Percentiles rank a stretch among this genome's conserved stretches.
Conservation (phyloP, 2,329 filamentous ascomycete genomes). For the Aspergillus cejpii region DNA sequence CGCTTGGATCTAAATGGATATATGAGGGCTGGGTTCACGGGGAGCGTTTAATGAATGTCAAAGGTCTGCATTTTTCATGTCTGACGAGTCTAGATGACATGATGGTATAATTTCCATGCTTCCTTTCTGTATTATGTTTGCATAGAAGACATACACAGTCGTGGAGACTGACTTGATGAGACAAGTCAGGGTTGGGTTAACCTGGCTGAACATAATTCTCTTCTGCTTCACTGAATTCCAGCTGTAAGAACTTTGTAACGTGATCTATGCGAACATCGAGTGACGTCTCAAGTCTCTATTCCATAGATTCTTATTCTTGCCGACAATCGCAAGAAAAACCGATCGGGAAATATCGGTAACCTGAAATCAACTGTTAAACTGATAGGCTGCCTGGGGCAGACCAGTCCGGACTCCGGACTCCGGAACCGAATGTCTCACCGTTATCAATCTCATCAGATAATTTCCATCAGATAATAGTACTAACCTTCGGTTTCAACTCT, state of each 20-base stretch:
- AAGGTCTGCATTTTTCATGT: slow-evolving; percentile 5
- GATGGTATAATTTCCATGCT: background rate
- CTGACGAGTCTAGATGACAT: background rate
- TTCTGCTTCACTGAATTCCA: no score
- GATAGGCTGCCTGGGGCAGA: no score
- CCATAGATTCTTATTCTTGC: no score
- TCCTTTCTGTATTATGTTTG: background rate
- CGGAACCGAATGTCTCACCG: background rate
- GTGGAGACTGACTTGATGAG: background rate
- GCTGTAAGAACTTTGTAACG: no score
- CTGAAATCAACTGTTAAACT: no score
- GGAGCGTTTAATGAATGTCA: slow-evolving; percentile 1
- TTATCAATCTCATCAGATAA: slow-evolving; percentile 5
- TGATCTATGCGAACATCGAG: no score
- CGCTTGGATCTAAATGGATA: background rate
- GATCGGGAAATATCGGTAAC: no score
- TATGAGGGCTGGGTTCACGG: background rate
- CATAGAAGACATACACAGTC: background rate
- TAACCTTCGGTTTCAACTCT: background rate
- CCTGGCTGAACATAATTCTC: background rate
- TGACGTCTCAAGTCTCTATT: no score
- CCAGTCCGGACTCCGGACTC: background rate
- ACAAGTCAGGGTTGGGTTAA: background rate
- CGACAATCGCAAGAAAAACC: no score
- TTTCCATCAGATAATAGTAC: background rate